A percentile compares a stretch with the other conserved stretches of the same genome.
These are phyloP conservation scores for Magnolia changhungtana DNA, from an alignment of 164 flowering plant genomes.

Conservation along the genomic window DNA sequence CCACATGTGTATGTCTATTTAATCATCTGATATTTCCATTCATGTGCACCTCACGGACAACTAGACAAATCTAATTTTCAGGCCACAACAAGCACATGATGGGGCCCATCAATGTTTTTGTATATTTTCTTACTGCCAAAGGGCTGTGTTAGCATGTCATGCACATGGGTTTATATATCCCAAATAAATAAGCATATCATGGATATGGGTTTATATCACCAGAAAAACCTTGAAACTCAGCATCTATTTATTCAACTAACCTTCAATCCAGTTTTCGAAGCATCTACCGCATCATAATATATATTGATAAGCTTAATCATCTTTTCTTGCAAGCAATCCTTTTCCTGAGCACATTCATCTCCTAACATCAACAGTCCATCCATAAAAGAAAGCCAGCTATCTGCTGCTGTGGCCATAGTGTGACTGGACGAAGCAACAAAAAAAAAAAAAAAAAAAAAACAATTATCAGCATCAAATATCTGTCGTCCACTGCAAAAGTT, in stretches of 20 bases:
- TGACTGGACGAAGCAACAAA: conserved; percentile 28
- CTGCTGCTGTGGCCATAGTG: conserved; percentile 52
- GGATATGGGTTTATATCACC: no score
- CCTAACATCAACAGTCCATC: conserved; percentile 60
- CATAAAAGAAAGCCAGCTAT: conserved; percentile 72
- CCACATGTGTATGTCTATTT: no score
- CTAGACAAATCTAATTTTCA: no score
- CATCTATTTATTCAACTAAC: conserved; percentile 19
- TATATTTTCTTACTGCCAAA: no score
- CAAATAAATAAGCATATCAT: no score
- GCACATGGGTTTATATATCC: no score
- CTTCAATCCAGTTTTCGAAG: conserved; percentile 71
- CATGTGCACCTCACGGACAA: no score
- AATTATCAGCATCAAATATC: not conserved
- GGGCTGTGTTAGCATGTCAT: no score
- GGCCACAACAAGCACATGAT: no score
- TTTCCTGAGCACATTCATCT: conserved; percentile 40
- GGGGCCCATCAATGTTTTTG: no score
- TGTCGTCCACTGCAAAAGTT: not conserved
- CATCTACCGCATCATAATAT: conserved; percentile 86
- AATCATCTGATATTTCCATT: no score
- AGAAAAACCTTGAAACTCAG: no score
- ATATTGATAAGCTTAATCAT: conserved; percentile 53
- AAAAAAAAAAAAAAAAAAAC: conserved; percentile 12
- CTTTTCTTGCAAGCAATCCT: conserved; percentile 28